A percentile compares a stretch with the other conserved stretches of the same genome.
Conservation (phyloP, 441 rosid genomes). For the Rhodomyrtus psidioides region DNA sequence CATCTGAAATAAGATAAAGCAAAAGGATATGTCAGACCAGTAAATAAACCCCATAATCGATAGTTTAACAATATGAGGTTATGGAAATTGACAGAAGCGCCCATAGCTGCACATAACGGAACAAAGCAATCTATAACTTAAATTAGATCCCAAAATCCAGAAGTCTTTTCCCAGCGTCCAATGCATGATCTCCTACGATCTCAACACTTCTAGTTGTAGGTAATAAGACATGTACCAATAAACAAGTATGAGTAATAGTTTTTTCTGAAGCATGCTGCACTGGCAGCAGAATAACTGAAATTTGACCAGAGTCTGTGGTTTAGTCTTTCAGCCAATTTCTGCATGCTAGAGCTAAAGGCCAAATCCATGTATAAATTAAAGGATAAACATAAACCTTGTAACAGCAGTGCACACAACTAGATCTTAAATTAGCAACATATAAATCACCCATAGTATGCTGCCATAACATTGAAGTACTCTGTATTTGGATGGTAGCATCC, state of each 20-base stretch:
- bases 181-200: not conserved
- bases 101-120: not conserved
- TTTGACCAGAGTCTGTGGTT: not conserved
- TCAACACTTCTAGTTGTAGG: not conserved
- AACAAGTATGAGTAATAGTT: not conserved
- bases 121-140: not conserved
- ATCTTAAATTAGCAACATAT: not conserved
- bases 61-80: not conserved
- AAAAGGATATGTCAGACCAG: not conserved
- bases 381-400: not conserved
- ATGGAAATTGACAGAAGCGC: not conserved
- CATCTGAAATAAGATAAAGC: conserved; percentile 46
- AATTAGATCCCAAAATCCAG: not conserved
- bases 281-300: not conserved
- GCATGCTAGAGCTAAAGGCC: not conserved
- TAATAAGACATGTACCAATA: not conserved
- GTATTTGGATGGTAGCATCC: not conserved
- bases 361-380: not conserved
- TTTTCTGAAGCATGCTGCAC: not conserved
- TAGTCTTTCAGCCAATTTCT: not conserved
- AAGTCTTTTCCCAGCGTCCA: not conserved
- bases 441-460: not conserved
- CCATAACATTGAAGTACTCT: not conserved
- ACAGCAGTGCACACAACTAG: not conserved
- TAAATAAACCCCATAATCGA: not conserved